Evolutionary conservation across 495 filamentous ascomycete species (phyloP).

Genomic region (Hypoxylon rickii): DNA sequence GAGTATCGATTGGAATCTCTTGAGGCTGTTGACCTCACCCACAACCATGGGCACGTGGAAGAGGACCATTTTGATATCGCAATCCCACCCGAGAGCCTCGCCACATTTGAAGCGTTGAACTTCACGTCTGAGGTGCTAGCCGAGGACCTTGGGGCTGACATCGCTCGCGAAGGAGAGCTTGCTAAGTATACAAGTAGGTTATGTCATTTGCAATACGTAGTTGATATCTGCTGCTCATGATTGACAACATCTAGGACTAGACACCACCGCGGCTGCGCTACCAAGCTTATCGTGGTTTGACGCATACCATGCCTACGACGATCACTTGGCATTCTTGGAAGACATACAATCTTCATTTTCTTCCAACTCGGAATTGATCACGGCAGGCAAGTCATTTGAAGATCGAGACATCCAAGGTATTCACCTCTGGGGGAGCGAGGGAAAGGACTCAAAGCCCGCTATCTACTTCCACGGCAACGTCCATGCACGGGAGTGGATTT

Average conservation of each 20-base stretch:
- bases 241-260: slow-evolving; percentile 1
- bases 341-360: slow-evolving; percentile 57
- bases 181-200: slow-evolving; percentile 34
- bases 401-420: slow-evolving; percentile 61
- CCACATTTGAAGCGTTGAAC: slow-evolving; percentile 44
- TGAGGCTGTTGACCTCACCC: slow-evolving; percentile 39
- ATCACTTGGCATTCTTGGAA: slow-evolving; percentile 58
- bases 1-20: slow-evolving; percentile 39
- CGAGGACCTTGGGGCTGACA: slow-evolving; percentile 52
- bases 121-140: slow-evolving; percentile 47
- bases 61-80: slow-evolving; percentile 46
- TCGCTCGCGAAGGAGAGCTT: slow-evolving; percentile 46
- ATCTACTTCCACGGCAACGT: slow-evolving; percentile 65
- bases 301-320: slow-evolving; percentile 60
- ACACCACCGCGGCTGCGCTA: slow-evolving; percentile 29
- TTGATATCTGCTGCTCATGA: neutral
- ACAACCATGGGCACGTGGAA: slow-evolving; percentile 35
- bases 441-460: slow-evolving; percentile 60
- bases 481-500: slow-evolving; percentile 69
- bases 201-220: neutral
- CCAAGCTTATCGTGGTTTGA: slow-evolving; percentile 56
- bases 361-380: slow-evolving; percentile 58
- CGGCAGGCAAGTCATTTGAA: slow-evolving; percentile 55
- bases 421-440: slow-evolving; percentile 61
- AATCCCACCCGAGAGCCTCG: slow-evolving; percentile 46